A percentile compares a stretch with the other conserved stretches of the same genome.
These are phyloP conservation scores for Puccinellia tenuiflora DNA, from an alignment of 176 grass and related monocot species.

Conservation along the genomic window DNA sequence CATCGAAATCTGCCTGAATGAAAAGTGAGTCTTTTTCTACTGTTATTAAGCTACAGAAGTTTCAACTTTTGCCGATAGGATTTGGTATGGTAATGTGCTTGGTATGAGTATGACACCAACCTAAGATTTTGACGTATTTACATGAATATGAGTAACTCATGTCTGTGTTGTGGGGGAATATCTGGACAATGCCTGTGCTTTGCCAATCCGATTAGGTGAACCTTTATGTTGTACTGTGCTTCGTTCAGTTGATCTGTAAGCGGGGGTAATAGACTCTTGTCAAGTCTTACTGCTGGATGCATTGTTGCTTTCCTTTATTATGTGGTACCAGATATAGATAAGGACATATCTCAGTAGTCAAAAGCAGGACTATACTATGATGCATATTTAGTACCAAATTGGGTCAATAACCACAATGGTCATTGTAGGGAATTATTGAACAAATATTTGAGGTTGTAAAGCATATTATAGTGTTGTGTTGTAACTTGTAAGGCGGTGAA, in stretches of 20 bases:
- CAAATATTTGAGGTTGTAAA: not conserved
- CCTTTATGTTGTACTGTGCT: not conserved
- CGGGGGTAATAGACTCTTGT: not conserved
- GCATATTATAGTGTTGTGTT: not conserved
- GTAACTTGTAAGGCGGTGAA: not conserved
- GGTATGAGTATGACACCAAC: not conserved
- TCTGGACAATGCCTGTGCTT: too few species aligned
- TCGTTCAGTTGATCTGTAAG: not conserved
- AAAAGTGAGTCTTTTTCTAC: constrained; percentile 13
- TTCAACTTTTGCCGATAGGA: not conserved
- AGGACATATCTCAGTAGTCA: not conserved
- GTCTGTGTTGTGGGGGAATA: too few species aligned
- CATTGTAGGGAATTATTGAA: not conserved
- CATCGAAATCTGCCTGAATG: constrained; percentile 31
- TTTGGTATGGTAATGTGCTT: not conserved
- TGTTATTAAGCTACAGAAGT: not conserved
- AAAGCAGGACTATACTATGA: not conserved
- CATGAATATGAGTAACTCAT: not conserved
- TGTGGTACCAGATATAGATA: not conserved
- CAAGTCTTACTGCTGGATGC: not conserved
- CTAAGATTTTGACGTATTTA: not conserved
- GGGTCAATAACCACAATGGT: not conserved
- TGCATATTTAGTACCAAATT: not conserved
- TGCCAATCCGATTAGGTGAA: not conserved
- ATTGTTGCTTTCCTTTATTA: not conserved